Evolutionary conservation across 495 filamentous ascomycete genomes (phyloP), one percentile per base, ranked within the genome.

Genomic region (Penicillium longicatenatum): DNA sequence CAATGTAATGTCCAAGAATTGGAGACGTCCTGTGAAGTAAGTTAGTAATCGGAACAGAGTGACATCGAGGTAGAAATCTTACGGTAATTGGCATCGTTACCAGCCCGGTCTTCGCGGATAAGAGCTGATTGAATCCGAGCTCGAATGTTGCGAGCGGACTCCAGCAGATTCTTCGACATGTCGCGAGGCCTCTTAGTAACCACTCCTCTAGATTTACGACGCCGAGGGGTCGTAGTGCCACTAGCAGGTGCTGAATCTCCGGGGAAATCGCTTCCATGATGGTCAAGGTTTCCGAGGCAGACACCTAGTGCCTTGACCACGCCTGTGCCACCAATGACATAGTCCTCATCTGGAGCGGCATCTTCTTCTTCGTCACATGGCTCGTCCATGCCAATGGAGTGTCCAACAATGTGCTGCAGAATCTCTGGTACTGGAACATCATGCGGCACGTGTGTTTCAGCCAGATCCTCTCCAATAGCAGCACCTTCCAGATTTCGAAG

Each of bases 241-340:
- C 83, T 85, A 0, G 73, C 56, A 8, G 76, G 72, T 6, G 73
- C 66, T 43, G 78, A 79, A 12, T 60, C 51, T 21, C 78, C 76
- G 10, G 72, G 71, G 26, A 72, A 68, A 57, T 70, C 71, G 24
- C 63, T 59, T 17, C 63, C 65, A 54, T 76, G 70, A 12, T 71
- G 70, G 50, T 82, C 79, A 45, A 75, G 54, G 61, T 96, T 95
- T 53, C 89, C 86, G 31, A 98, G 80, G 63, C 92, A 96, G 45
- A 95, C 92, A 46, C 91, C 89, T 52, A 98, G 76, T 21, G 92
- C 93, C 71, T 97, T 96, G 33, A 96, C 94, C 0, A 98, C 90
- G 58, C 93, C 94, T 0, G 93, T 96, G 19, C 93, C 93, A 37
- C 93, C 92, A 64, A 98, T 92, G 39, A 98, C 91, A 71, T 98